These are phyloP conservation scores for Aspergillus fijiensis DNA, from an alignment of 2,329 filamentous ascomycete species.

Conservation along the genomic window DNA sequence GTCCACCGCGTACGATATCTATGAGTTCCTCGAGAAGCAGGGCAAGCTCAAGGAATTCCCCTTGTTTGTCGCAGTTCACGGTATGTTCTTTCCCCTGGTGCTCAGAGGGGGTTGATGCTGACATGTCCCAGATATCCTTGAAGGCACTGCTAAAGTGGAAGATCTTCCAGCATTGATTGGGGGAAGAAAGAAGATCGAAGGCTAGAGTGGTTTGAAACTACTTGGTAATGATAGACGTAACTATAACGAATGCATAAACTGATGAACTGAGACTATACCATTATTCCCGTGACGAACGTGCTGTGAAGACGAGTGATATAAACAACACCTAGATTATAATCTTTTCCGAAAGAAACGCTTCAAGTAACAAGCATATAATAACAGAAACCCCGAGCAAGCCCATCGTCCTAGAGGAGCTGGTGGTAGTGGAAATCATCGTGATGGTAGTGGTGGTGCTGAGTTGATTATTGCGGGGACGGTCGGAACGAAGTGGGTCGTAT, in stretches of 20 bases:
- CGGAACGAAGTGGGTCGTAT: too few species aligned
- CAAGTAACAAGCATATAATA: too few species aligned
- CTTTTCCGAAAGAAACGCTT: too few species aligned
- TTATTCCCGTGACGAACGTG: too few species aligned
- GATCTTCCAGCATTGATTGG: slow-evolving; percentile 4
- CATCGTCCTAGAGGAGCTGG: too few species aligned
- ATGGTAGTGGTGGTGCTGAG: too few species aligned
- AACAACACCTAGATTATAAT: too few species aligned
- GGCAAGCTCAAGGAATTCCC: slow-evolving; percentile 15
- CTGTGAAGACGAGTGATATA: too few species aligned
- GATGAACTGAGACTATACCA: background rate
- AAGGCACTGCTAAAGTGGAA: slow-evolving; percentile 3
- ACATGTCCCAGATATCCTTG: background rate
- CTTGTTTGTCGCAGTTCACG: slow-evolving; percentile 14
- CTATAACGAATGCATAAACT: background rate
- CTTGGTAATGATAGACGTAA: background rate
- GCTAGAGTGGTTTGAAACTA: background rate
- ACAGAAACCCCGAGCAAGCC: too few species aligned
- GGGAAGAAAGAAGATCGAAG: background rate
- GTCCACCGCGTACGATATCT: slow-evolving; percentile 15
- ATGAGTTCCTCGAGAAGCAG: slow-evolving; percentile 16
- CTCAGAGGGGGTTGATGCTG: background rate
- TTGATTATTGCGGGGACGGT: too few species aligned
- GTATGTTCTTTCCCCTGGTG: background rate
- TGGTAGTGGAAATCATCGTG: too few species aligned